Conservation (phyloP, 75 land plant species). For the Azolla pinnata region DNA sequence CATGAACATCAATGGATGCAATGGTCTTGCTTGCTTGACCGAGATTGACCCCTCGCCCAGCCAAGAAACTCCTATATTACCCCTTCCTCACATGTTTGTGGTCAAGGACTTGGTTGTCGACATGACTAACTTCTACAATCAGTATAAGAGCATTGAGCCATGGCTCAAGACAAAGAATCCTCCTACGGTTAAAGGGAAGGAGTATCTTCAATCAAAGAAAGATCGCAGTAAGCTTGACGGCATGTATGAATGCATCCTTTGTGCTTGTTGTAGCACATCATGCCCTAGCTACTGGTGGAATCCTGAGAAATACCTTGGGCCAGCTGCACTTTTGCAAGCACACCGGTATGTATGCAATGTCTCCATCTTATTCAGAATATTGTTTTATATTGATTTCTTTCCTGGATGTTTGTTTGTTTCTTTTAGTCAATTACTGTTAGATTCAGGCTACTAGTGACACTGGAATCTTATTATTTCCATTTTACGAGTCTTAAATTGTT, state of each 20-base stretch:
- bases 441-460: too few relatives aligned
- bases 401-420: too few relatives aligned
- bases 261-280: conserved; percentile 91
- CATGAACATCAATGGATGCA: conserved; percentile 89
- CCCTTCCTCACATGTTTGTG: conserved; percentile 93
- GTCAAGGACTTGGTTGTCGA: conserved; percentile 93
- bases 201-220: conserved; percentile 67
- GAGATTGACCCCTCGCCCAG: conserved; percentile 40
- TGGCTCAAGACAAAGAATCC: conserved; percentile 83
- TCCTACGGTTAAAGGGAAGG: conserved; percentile 38
- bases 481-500: too few relatives aligned
- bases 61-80: conserved; percentile 46
- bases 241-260: conserved; percentile 93
- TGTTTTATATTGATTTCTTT: too few relatives aligned
- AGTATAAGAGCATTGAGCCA: conserved; percentile 95
- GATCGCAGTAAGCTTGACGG: conserved; percentile 84
- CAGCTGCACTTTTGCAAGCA: conserved; percentile 87
- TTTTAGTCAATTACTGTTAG: too few relatives aligned
- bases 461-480: too few relatives aligned
- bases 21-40: conserved; percentile 89
- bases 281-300: conserved; percentile 99
- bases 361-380: conserved; percentile 2
- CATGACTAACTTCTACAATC: conserved; percentile 89
- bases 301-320: conserved; percentile 87
- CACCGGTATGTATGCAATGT: conserved; percentile 42